Evolutionary conservation across 352 stramenopile genomes (phyloP).

Genomic region (Phytophthora hibernalis): DNA sequence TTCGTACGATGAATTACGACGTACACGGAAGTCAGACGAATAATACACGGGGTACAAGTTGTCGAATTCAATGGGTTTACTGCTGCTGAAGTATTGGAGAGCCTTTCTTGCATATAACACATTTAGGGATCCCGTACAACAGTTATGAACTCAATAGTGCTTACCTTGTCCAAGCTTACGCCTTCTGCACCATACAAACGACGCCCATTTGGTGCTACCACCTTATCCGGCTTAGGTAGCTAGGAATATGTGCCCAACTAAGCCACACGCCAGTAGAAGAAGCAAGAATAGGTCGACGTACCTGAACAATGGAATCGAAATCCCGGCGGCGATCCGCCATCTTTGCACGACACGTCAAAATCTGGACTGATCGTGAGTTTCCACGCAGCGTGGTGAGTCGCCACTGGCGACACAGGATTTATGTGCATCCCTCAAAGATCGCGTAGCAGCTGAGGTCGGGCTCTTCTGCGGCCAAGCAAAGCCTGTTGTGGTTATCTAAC

Average conservation of each 20-base stretch:
- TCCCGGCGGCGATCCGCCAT: too few species aligned
- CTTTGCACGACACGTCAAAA: too few species aligned
- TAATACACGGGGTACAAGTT: neutral
- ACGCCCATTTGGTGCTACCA: neutral
- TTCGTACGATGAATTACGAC: neutral
- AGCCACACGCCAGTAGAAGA: too few species aligned
- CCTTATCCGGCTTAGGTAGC: too few species aligned
- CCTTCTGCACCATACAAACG: neutral
- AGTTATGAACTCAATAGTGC: neutral
- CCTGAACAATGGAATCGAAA: too few species aligned
- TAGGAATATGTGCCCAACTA: too few species aligned
- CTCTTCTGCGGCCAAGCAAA: neutral
- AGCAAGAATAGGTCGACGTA: too few species aligned
- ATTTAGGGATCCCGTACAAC: neutral
- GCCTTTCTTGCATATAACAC: neutral
- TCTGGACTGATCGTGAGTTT: too few species aligned
- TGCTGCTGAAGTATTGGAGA: neutral
- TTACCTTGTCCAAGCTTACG: too few species aligned
- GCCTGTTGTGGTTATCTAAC: neutral
- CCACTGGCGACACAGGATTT: too few species aligned
- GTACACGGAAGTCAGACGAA: neutral
- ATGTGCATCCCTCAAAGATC: neutral
- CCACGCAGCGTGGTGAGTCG: neutral
- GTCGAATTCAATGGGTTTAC: neutral
- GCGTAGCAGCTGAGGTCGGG: neutral